phyloP scores from a whole-genome alignment of 164 flowering plant species.

The Vitis cinerea region DNA sequence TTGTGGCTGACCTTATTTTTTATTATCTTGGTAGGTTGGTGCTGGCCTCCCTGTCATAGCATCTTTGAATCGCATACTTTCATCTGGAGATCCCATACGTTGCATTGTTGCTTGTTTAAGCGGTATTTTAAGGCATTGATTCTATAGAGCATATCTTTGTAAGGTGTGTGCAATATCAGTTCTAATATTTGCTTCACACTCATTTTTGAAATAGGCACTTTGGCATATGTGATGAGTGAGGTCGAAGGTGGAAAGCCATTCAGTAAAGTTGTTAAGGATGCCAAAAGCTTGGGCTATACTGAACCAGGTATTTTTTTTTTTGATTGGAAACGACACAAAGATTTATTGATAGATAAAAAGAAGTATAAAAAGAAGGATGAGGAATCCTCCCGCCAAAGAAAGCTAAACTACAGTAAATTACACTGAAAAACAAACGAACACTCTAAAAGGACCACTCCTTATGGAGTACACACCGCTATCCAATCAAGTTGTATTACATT shows the following conservation, averaged over 20 bases:
- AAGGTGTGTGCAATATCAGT: neutral
- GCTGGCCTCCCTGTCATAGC: slow-evolving; percentile 95
- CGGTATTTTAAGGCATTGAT: slow-evolving; percentile 45
- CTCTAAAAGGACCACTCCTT: no score
- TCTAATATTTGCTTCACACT: neutral
- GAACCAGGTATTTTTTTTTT: slow-evolving; percentile 91
- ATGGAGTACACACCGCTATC: no score
- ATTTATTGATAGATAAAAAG: no score
- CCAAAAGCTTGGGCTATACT: slow-evolving; percentile 80
- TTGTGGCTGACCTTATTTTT: neutral
- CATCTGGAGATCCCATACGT: slow-evolving; percentile 74
- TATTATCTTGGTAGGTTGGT: slow-evolving; percentile 65
- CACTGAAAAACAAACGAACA: no score
- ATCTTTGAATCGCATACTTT: slow-evolving; percentile 65
- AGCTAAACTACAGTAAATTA: no score
- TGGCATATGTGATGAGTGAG: slow-evolving; percentile 96
- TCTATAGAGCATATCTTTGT: neutral
- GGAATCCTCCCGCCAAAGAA: no score
- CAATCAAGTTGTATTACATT: no score
- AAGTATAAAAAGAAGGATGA: no score
- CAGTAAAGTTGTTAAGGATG: slow-evolving; percentile 78
- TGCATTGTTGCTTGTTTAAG: slow-evolving; percentile 84
- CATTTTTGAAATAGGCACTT: slow-evolving; percentile 56
- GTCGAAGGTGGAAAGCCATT: slow-evolving; percentile 82
- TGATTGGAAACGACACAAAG: no score